phyloP scores from a whole-genome alignment of 768 basidiomycete genomes.

The Tulasnella sp. region DNA sequence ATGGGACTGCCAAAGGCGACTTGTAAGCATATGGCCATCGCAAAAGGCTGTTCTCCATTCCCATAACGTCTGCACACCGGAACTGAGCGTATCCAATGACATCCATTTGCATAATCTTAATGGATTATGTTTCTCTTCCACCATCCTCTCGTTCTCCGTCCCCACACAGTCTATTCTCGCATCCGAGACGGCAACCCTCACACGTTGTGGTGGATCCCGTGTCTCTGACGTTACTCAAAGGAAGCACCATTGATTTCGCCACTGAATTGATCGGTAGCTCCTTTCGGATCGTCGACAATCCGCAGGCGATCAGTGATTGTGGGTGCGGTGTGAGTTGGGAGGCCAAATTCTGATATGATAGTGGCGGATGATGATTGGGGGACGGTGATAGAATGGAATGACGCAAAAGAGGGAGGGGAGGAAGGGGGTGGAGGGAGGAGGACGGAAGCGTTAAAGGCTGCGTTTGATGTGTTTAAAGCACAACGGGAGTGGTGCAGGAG shows the following conservation, averaged over 20 bases:
- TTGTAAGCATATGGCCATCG: constrained; percentile 45
- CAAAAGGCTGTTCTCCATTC: too few relatives aligned
- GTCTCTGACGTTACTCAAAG: constrained; percentile 74
- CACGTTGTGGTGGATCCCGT: constrained; percentile 77
- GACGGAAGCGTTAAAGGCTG: background rate
- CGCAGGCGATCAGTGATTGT: constrained; percentile 85
- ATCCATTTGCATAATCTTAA: too few relatives aligned
- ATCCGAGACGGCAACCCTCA: constrained; percentile 57
- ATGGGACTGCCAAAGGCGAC: constrained; percentile 52
- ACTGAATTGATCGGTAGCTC: constrained; percentile 92
- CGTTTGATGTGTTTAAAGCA: constrained; percentile 1
- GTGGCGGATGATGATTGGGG: background rate
- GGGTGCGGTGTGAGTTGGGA: constrained; percentile 98
- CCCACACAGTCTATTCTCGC: constrained; percentile 51
- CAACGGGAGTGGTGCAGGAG: constrained; percentile 1
- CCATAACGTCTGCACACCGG: too few relatives aligned
- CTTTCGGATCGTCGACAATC: constrained; percentile 75
- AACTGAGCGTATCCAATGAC: background rate
- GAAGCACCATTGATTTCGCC: constrained; percentile 79
- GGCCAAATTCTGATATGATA: constrained; percentile 37
- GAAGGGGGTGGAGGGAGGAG: background rate
- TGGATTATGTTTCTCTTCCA: too few relatives aligned
- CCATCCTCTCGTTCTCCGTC: background rate
- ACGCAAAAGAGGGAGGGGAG: background rate
- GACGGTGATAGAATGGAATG: background rate